Evolutionary conservation across 1,139 yeast species (phyloP).

Genomic region (Yamadazyma epiphylla): DNA sequence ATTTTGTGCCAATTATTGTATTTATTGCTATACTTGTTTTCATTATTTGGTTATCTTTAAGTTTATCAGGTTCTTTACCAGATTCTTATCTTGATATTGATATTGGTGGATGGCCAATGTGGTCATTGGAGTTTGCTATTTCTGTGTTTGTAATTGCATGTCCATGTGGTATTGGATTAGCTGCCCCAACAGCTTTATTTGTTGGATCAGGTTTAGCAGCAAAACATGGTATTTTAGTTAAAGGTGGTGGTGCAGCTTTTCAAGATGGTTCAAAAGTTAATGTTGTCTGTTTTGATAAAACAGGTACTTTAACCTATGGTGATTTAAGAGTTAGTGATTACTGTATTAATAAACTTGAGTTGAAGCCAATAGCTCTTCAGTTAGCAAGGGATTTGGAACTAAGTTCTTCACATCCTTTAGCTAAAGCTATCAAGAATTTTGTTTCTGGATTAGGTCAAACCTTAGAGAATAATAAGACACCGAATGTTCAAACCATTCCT

Average conservation of each 20-base stretch:
- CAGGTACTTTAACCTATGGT: conserved; percentile 75
- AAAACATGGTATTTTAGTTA: conserved; percentile 64
- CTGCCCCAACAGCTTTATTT: conserved; percentile 47
- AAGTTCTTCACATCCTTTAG: conserved; percentile 70
- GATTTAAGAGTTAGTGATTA: conserved; percentile 55
- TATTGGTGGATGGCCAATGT: conserved; percentile 71
- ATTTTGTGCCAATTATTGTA: conserved; percentile 69
- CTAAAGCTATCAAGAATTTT: conserved; percentile 52
- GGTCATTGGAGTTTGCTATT: conserved; percentile 76
- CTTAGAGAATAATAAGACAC: conserved; percentile 32
- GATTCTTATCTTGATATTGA: conserved; percentile 54
- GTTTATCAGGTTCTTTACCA: conserved; percentile 54
- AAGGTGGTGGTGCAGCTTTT: conserved; percentile 81
- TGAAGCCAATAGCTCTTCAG: conserved; percentile 34
- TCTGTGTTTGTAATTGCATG: conserved; percentile 67
- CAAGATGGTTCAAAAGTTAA: conserved; percentile 68
- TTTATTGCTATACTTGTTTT: conserved; percentile 59
- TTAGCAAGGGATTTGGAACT: conserved; percentile 57
- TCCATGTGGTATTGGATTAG: conserved; percentile 47
- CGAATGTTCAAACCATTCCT: conserved; percentile 47
- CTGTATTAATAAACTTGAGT: conserved; percentile 11
- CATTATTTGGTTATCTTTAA: conserved; percentile 64
- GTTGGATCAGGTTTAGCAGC: conserved; percentile 48
- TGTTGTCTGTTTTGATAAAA: conserved; percentile 73
- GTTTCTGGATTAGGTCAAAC: conserved; percentile 17